Conservation (phyloP, 805 yeast genomes). For the Debaryomyces prosopidis region DNA sequence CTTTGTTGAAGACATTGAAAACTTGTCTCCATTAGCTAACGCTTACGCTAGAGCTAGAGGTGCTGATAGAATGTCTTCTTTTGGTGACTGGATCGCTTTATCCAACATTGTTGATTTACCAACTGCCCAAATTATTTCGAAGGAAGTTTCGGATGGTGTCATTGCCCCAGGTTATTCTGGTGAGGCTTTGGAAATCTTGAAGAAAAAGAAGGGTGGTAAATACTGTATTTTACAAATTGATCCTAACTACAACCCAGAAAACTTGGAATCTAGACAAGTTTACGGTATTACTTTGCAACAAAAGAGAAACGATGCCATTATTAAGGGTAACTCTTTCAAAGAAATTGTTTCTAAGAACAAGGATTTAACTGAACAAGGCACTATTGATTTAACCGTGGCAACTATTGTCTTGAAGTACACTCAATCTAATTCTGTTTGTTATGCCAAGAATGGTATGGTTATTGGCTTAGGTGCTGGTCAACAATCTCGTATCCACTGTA, state of each 20-base stretch:
- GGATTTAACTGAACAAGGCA: slow-evolving; percentile 85
- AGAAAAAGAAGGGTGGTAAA: slow-evolving; percentile 95
- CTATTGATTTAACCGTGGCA: slow-evolving; percentile 92
- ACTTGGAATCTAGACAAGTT: slow-evolving; percentile 87
- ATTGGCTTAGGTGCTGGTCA: slow-evolving; percentile 99
- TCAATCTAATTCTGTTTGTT: slow-evolving; percentile 97
- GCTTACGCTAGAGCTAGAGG: slow-evolving; percentile 99
- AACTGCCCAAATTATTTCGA: slow-evolving; percentile 95
- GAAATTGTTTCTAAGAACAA: slow-evolving; percentile 90
- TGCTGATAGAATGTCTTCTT: slow-evolving; percentile 99
- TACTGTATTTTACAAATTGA: slow-evolving; percentile 96
- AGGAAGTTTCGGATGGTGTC: slow-evolving; percentile 98
- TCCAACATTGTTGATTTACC: slow-evolving; percentile 95
- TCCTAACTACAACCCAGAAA: slow-evolving; percentile 85
- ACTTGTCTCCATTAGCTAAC: slow-evolving; percentile 93
- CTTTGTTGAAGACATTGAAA: slow-evolving; percentile 92
- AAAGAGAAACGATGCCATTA: slow-evolving; percentile 96
- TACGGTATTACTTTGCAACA: slow-evolving; percentile 95
- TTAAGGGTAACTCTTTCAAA: slow-evolving; percentile 84
- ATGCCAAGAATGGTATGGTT: slow-evolving; percentile 99
- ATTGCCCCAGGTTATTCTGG: slow-evolving; percentile 96
- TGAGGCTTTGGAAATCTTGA: slow-evolving; percentile 86
- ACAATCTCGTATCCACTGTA: slow-evolving; percentile 98
- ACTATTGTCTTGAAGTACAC: slow-evolving; percentile 97
- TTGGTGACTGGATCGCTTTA: slow-evolving; percentile 97